Conservation (phyloP, 257 asterid species). For the Thymus quinquecostatus region DNA sequence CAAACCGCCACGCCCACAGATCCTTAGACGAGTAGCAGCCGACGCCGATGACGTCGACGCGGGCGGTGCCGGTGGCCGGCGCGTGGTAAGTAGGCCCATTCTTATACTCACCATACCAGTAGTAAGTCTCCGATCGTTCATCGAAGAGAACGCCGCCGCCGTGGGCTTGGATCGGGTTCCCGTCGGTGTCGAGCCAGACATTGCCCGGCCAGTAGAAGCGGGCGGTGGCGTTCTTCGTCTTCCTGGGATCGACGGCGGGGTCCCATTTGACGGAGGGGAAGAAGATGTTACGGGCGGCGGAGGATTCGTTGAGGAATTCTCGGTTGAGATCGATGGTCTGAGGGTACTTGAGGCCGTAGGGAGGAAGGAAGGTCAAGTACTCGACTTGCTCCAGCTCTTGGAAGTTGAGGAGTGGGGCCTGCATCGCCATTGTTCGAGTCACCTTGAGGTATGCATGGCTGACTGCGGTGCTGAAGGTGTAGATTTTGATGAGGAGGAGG, state of each 20-base stretch:
- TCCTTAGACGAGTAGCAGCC: conserved; percentile 71
- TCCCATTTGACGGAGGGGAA: conserved; percentile 40
- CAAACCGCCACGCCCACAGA: conserved; percentile 69
- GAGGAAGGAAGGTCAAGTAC: conserved; percentile 38
- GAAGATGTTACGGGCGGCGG: conserved; percentile 43
- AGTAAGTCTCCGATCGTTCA: conserved; percentile 43
- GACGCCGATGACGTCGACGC: conserved; percentile 74
- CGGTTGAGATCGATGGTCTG: conserved; percentile 35
- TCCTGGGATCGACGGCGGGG: conserved; percentile 48
- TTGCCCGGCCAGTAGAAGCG: conserved; percentile 49
- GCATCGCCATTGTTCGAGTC: conserved; percentile 24
- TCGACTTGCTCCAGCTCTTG: conserved; percentile 43
- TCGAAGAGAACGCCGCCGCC: conserved; percentile 71
- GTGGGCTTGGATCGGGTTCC: conserved; percentile 74
- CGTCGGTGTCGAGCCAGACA: conserved; percentile 70
- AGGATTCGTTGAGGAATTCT: conserved; percentile 42
- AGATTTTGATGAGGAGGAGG: conserved; percentile 30
- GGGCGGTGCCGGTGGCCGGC: conserved; percentile 45
- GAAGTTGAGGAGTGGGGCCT: conserved; percentile 36
- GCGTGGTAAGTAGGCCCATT: conserved; percentile 55
- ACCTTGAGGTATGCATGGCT: conserved; percentile 20
- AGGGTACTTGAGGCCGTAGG: conserved; percentile 38
- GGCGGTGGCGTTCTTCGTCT: conserved; percentile 12
- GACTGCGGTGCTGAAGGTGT: conserved; percentile 32
- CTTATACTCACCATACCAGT: conserved; percentile 80